Conservation (phyloP, 164 flowering plant genomes). For the Vitis rotundifolia region DNA sequence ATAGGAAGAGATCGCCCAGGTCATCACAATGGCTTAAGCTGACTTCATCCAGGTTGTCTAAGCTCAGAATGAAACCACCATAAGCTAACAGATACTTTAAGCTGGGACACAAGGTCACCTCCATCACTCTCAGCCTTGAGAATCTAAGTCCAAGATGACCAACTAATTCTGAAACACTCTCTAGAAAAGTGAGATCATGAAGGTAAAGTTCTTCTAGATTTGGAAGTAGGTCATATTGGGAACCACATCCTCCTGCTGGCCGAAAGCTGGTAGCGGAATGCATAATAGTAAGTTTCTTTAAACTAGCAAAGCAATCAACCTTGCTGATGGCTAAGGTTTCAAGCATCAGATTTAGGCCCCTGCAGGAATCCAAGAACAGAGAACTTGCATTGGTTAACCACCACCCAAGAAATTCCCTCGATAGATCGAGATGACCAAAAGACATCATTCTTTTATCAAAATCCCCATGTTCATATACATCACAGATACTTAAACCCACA, state of each 20-base stretch:
- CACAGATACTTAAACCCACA: neutral
- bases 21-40: slow-evolving; percentile 9
- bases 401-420: slow-evolving; percentile 5
- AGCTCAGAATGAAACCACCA: neutral
- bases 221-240: slow-evolving; percentile 10
- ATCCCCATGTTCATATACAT: no score
- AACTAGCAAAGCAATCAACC: neutral
- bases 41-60: slow-evolving; percentile 11
- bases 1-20: slow-evolving; percentile 1
- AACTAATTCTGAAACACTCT: slow-evolving; percentile 5
- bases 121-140: slow-evolving; percentile 5
- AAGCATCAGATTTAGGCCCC: slow-evolving; percentile 7
- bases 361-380: slow-evolving; percentile 2
- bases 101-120: slow-evolving; percentile 2
- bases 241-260: slow-evolving; percentile 8
- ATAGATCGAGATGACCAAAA: slow-evolving; percentile 8
- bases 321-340: neutral
- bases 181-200: neutral
- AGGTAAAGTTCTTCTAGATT: slow-evolving; percentile 15
- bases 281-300: slow-evolving; percentile 10
- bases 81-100: neutral
- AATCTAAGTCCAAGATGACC: slow-evolving; percentile 6
- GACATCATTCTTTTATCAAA: slow-evolving; percentile 7
- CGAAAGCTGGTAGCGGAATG: neutral
- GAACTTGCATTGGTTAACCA: slow-evolving; percentile 9